These are phyloP conservation scores for Arthroderma uncinatum DNA, from an alignment of 2,329 filamentous ascomycete genomes.

Conservation along the genomic window DNA sequence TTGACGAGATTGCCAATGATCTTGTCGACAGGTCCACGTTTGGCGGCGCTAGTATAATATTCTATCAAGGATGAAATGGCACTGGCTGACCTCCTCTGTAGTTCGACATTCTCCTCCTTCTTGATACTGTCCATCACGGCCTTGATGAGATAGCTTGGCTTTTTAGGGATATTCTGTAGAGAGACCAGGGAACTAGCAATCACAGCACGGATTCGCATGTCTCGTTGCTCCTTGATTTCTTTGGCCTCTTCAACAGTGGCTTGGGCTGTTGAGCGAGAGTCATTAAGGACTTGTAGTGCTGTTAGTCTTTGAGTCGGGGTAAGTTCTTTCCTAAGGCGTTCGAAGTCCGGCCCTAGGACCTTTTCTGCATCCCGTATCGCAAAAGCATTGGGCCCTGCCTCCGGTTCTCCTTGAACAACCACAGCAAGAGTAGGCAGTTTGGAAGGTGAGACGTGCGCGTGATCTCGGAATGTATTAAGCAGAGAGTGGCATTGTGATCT, in stretches of 20 bases:
- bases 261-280: slow-evolving; percentile 60
- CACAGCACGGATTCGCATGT: slow-evolving; percentile 74
- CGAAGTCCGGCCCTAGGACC: slow-evolving; percentile 73
- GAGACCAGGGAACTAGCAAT: slow-evolving; percentile 80
- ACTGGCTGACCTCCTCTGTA: slow-evolving; percentile 75
- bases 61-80: slow-evolving; percentile 80
- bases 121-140: slow-evolving; percentile 98
- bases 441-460: slow-evolving; percentile 64
- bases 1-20: slow-evolving; percentile 92
- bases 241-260: slow-evolving; percentile 70
- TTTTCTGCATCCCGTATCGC: slow-evolving; percentile 79
- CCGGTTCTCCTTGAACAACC: slow-evolving; percentile 83
- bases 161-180: slow-evolving; percentile 82
- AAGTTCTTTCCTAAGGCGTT: slow-evolving; percentile 78
- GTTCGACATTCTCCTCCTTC: slow-evolving; percentile 76
- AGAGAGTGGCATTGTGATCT: slow-evolving; percentile 85
- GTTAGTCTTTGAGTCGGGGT: slow-evolving; percentile 79
- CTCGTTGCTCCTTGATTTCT: slow-evolving; percentile 65
- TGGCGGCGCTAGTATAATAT: slow-evolving; percentile 67
- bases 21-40: slow-evolving; percentile 82
- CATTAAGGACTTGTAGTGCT: slow-evolving; percentile 64
- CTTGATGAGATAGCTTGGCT: slow-evolving; percentile 84
- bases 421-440: slow-evolving; percentile 74
- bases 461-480: slow-evolving; percentile 81
- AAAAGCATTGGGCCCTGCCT: slow-evolving; percentile 87